Evolutionary conservation across 306 rosid genomes (phyloP), one percentile per base, ranked within the genome.

Genomic region (Citrullus colocynthis): DNA sequence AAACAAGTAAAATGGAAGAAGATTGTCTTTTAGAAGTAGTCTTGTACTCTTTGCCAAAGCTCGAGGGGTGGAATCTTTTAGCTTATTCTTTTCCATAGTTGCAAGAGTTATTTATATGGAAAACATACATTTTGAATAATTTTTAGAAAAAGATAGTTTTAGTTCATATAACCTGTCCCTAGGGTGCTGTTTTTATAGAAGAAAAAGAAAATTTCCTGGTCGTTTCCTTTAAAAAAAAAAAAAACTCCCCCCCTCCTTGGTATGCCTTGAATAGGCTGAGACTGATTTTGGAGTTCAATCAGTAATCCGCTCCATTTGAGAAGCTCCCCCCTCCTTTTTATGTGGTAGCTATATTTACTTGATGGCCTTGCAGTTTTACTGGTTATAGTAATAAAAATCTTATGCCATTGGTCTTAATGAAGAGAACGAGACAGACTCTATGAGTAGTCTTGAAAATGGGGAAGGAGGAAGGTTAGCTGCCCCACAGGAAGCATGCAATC

Each of bases 401-500:
- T 32, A 62, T 76, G 80, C 18, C 41, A 15, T 30, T 80, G 54
- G 79, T 62, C 78, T 83, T 84, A n/a, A 42, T 86, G 86, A 81
- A 95, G 99, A 95, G 89, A 96, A 92, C 79, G 97, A 92, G 82
- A 74, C 84, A 66, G 96, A 90, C 72, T 84, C 96, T 69, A 93
- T 90, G 56, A 89, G 85, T 84, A 84, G 85, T 85, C 82, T 89
- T 78, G 97, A 95, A 85, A 95, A 90, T 79, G 91, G 93, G 83
- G 97, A 91, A 82, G 85, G 92, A 81, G 97, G 93, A 80, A 86
- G 91, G 77, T 78, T 95, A 78, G 84, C 91, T 63, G 99, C 97
- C 24, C 99, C 99, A 9, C 99, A 91, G 85, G 99, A 92, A 79
- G 97, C 99, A 54, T 95, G 99, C 84, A 88, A 80, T 83, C 90